Conservation (phyloP, 2,329 filamentous ascomycete species). For the Trichoderma sp. region DNA sequence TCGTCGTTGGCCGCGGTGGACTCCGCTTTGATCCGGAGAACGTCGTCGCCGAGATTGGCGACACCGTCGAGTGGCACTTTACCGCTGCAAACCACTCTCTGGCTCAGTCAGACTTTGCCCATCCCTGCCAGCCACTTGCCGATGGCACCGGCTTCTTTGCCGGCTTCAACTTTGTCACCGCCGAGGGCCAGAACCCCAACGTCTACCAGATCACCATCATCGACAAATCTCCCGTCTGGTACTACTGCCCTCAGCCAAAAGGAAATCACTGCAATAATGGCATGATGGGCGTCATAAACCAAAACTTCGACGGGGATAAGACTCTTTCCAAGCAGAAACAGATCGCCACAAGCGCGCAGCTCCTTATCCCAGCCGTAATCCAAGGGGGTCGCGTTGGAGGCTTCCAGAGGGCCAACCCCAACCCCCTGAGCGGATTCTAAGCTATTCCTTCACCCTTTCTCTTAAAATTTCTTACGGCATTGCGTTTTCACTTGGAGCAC, state of each 20-base stretch:
- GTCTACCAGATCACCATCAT: constrained; percentile 23
- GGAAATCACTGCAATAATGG: constrained; percentile 56
- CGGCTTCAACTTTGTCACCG: constrained; percentile 18
- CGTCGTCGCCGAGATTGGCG: constrained; percentile 49
- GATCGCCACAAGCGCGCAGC: constrained; percentile 33
- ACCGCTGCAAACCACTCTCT: constrained; percentile 54
- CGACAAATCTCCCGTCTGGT: constrained; percentile 56
- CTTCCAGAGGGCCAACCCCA: constrained; percentile 33
- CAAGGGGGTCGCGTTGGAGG: constrained; percentile 33
- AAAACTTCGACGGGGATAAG: constrained; percentile 39
- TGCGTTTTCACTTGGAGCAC: no score
- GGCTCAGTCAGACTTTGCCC: constrained; percentile 56
- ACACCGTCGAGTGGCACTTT: constrained; percentile 46
- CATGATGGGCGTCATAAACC: constrained; percentile 51
- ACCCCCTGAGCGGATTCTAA: constrained; percentile 39
- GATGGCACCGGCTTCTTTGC: constrained; percentile 43
- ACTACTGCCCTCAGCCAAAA: constrained; percentile 53
- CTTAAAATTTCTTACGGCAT: not conserved
- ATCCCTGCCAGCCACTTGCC: constrained; percentile 56
- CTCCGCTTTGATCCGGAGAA: constrained; percentile 51
- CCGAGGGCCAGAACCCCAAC: constrained; percentile 23
- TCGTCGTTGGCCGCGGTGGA: constrained; percentile 15
- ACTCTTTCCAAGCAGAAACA: constrained; percentile 39
- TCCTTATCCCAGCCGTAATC: constrained; percentile 31
- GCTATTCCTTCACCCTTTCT: not conserved